phyloP scores from a whole-genome alignment of 2,329 filamentous ascomycete genomes.

The Trichoderma guizhouense region DNA sequence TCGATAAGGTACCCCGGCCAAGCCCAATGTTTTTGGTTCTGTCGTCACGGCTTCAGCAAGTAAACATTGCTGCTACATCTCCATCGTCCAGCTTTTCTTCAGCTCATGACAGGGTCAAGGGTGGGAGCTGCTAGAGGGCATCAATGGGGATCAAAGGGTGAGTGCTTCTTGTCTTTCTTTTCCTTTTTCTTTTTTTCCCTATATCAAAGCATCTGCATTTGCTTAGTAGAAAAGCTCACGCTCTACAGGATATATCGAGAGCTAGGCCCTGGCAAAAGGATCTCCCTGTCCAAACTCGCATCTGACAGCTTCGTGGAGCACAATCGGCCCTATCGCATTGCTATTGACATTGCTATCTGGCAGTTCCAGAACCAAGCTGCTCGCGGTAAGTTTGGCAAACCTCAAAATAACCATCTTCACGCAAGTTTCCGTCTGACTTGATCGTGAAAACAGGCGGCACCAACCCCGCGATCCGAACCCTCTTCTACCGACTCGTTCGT shows the following conservation, averaged over 20 bases:
- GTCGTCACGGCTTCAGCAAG: conserved; percentile 25
- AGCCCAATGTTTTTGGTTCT: conserved; percentile 14
- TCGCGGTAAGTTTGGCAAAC: conserved; percentile 48
- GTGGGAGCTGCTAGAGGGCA: neutral
- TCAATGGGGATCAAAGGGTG: conserved; percentile 67
- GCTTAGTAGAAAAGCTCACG: conserved; percentile 11
- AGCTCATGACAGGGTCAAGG: neutral
- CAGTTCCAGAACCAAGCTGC: conserved; percentile 89
- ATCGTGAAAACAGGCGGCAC: conserved; percentile 58
- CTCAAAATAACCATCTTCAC: no score
- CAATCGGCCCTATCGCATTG: conserved; percentile 73
- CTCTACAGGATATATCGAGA: conserved; percentile 76
- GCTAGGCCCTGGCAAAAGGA: conserved; percentile 74
- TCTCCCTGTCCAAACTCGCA: conserved; percentile 79
- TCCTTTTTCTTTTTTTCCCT: no score
- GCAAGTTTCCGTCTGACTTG: conserved; percentile 12
- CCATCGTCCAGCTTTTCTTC: neutral
- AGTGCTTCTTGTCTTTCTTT: neutral
- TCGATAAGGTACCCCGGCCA: neutral
- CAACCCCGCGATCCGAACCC: conserved; percentile 84
- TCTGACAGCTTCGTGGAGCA: conserved; percentile 70
- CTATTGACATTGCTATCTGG: conserved; percentile 96
- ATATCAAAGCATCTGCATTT: no score
- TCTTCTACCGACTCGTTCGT: conserved; percentile 86
- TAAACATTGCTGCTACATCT: neutral